These are phyloP conservation scores for Stentor roeselii DNA, from an alignment of 73 alveolate genomes.

Conservation along the genomic window DNA sequence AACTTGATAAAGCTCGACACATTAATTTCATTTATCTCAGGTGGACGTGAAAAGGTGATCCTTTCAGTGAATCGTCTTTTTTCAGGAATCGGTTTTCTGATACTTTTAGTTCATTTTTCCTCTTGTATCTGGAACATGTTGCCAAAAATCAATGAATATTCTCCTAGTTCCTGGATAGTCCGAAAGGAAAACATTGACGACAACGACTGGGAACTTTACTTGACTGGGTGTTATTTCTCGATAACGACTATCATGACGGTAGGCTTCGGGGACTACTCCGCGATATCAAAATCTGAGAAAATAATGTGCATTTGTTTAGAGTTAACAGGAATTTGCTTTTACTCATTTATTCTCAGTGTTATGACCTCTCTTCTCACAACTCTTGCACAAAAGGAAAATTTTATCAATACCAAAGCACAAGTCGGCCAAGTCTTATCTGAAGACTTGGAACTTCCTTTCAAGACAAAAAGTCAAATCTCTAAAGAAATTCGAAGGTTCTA, in stretches of 20 bases:
- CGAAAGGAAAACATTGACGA: not conserved
- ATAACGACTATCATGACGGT: constrained; percentile 55
- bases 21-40: not conserved
- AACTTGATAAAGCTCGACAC: not conserved
- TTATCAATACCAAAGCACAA: constrained; percentile 25
- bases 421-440: constrained; percentile 31
- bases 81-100: not conserved
- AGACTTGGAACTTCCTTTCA: constrained; percentile 33
- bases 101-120: not conserved
- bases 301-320: constrained; percentile 45
- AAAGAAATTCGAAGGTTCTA: constrained; percentile 33
- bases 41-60: not conserved
- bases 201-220: constrained; percentile 5
- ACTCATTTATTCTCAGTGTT: constrained; percentile 57
- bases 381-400: constrained; percentile 25
- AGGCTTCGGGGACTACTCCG: constrained; percentile 65
- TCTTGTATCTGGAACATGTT: not conserved
- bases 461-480: constrained; percentile 34
- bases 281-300: constrained; percentile 50
- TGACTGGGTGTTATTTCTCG: constrained; percentile 58
- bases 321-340: constrained; percentile 57
- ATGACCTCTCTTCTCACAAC: constrained; percentile 44
- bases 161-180: not conserved
- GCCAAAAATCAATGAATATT: not conserved
- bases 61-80: not conserved